phyloP scores from a whole-genome alignment of 768 basidiomycete genomes.

The Tricholoma sp. region DNA sequence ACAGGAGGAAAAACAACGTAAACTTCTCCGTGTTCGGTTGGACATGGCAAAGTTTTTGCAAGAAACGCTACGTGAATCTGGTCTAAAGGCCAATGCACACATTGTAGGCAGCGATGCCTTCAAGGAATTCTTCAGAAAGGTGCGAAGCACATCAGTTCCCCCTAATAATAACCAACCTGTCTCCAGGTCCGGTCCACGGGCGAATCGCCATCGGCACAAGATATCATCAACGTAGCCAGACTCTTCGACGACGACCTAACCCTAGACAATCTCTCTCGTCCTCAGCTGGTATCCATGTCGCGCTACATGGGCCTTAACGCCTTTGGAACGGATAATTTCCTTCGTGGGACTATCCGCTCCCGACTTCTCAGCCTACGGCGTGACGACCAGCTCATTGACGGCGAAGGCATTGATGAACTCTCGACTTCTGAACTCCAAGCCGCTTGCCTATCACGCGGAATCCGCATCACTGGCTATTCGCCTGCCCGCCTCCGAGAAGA shows the following conservation, averaged over 20 bases:
- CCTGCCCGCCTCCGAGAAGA: conserved; percentile 88
- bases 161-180: neutral
- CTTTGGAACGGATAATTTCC: conserved; percentile 98
- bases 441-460: conserved; percentile 91
- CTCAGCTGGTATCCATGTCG: conserved; percentile 97
- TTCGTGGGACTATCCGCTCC: conserved; percentile 85
- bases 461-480: conserved; percentile 81
- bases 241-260: conserved; percentile 98
- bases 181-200: conserved; percentile 86
- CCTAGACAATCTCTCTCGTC: conserved; percentile 94
- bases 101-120: conserved; percentile 94
- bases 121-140: conserved; percentile 99
- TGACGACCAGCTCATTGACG: conserved; percentile 89
- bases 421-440: conserved; percentile 90
- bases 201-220: conserved; percentile 82
- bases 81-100: conserved; percentile 86
- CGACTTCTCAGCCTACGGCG: conserved; percentile 78
- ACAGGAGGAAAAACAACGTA: conserved; percentile 97
- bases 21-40: conserved; percentile 86
- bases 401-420: conserved; percentile 86
- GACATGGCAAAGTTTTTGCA: conserved; percentile 99
- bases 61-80: conserved; percentile 93
- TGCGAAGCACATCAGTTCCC: conserved; percentile 19
- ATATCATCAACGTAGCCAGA: conserved; percentile 92
- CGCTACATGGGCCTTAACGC: conserved; percentile 98